Percentiles rank a stretch among this genome's conserved stretches.
Conservation (phyloP, 495 filamentous ascomycete genomes). For the Trichoderma erinaceum region DNA sequence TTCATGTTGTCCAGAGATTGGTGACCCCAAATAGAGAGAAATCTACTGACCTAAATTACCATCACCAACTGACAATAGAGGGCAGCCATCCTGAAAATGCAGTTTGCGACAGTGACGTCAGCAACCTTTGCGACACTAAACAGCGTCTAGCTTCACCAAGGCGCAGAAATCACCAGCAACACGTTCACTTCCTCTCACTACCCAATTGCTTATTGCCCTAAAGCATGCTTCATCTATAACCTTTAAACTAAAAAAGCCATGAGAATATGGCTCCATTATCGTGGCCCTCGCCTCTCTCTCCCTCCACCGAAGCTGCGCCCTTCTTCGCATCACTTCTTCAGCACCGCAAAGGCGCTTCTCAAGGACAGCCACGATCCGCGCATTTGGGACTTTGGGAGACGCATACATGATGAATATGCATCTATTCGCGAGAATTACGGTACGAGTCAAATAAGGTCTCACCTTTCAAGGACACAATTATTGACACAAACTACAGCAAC, state of each 20-base stretch:
- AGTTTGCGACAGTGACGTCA: constrained; percentile 1
- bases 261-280: not conserved
- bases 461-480: constrained; percentile 13
- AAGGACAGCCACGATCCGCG: constrained; percentile 4
- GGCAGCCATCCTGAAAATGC: not conserved
- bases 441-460: constrained; percentile 27
- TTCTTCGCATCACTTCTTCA: not conserved
- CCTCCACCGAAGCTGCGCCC: not conserved
- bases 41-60: no score
- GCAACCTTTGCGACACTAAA: not conserved
- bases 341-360: not conserved
- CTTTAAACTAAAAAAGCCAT: not conserved
- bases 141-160: no score
- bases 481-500: constrained; percentile 35
- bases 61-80: not conserved
- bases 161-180: no score
- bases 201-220: not conserved
- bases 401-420: constrained; percentile 76
- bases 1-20: no score
- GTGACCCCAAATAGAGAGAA: not conserved
- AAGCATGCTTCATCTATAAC: not conserved
- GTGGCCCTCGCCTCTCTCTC: not conserved
- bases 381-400: constrained; percentile 51
- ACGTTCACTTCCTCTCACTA: not conserved
- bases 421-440: constrained; percentile 63